phyloP scores from a whole-genome alignment of 1,284 basidiomycete species.

The Sporisorium reilianum region DNA sequence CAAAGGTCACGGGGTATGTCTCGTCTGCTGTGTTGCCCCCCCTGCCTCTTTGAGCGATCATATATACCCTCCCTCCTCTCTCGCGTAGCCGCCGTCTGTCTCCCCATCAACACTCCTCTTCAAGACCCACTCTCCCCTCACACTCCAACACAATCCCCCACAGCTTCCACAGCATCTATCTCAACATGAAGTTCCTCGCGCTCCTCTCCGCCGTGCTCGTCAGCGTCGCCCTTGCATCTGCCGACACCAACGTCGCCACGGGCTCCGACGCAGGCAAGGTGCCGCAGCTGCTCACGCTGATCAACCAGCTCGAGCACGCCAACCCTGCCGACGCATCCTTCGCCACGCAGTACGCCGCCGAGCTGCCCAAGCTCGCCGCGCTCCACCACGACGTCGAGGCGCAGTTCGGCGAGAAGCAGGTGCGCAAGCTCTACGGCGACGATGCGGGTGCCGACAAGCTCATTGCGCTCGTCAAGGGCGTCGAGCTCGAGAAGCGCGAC shows the following conservation, averaged over 20 bases:
- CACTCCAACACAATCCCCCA: not conserved
- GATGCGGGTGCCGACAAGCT: conserved; percentile 21
- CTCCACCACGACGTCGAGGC: conserved; percentile 27
- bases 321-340: conserved; percentile 21
- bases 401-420: conserved; percentile 15
- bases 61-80: conserved; percentile 13
- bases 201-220: conserved; percentile 28
- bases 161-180: conserved; percentile 19
- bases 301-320: conserved; percentile 38
- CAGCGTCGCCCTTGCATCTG: conserved; percentile 19
- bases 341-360: conserved; percentile 2
- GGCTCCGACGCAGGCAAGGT: conserved; percentile 26
- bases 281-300: conserved; percentile 26
- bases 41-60: not conserved
- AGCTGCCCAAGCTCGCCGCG: conserved; percentile 19
- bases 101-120: conserved; percentile 8
- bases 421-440: conserved; percentile 25
- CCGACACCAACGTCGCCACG: conserved; percentile 18
- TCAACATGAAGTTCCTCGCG: conserved; percentile 33
- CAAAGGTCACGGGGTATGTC: not conserved
- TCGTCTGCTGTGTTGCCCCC: not conserved
- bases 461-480: conserved; percentile 19
- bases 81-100: not conserved
- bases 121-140: not conserved
- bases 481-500: conserved; percentile 15